Percentiles rank a stretch among this genome's conserved stretches.
These are phyloP conservation scores for Allium sativum DNA, from an alignment of 106 monocot species.

Conservation along the genomic window DNA sequence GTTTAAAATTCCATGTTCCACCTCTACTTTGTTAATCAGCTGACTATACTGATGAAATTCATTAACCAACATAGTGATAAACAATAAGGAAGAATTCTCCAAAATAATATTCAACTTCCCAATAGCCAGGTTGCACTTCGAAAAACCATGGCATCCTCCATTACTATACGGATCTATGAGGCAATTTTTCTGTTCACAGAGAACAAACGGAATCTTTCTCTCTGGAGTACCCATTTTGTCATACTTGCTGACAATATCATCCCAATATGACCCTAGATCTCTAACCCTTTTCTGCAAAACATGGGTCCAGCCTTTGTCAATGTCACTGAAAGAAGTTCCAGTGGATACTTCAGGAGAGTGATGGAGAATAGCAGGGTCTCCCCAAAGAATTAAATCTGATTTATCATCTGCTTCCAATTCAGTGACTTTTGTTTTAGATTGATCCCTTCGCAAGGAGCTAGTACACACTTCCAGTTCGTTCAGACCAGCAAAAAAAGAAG, in stretches of 20 bases:
- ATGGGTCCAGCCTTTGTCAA: neutral
- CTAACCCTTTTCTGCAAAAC: constrained; percentile 16
- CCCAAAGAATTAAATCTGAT: constrained; percentile 33
- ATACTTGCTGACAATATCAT: constrained; percentile 17
- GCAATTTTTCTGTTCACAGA: constrained; percentile 35
- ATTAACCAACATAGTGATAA: constrained; percentile 15
- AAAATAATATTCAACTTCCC: constrained; percentile 57
- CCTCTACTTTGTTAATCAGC: constrained; percentile 12
- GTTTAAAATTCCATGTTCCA: constrained; percentile 5
- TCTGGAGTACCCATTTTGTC: constrained; percentile 15
- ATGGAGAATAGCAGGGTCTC: constrained; percentile 32
- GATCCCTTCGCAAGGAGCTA: constrained; percentile 10
- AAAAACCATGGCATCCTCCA: constrained; percentile 14
- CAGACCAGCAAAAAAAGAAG: constrained; percentile 29
- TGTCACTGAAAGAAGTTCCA: constrained; percentile 4
- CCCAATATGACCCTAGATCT: constrained; percentile 40
- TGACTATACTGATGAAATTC: constrained; percentile 20
- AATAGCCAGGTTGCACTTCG: constrained; percentile 32
- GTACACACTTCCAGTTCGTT: constrained; percentile 31
- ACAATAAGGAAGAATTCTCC: constrained; percentile 29
- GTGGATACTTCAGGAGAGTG: constrained; percentile 4
- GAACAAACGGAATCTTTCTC: constrained; percentile 36
- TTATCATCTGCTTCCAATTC: constrained; percentile 1
- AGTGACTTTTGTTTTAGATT: constrained; percentile 2
- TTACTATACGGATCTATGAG: constrained; percentile 20